Evolutionary conservation across 192 early-diverging fungal species (phyloP).

Genomic region (Umbelopsis sp.): DNA sequence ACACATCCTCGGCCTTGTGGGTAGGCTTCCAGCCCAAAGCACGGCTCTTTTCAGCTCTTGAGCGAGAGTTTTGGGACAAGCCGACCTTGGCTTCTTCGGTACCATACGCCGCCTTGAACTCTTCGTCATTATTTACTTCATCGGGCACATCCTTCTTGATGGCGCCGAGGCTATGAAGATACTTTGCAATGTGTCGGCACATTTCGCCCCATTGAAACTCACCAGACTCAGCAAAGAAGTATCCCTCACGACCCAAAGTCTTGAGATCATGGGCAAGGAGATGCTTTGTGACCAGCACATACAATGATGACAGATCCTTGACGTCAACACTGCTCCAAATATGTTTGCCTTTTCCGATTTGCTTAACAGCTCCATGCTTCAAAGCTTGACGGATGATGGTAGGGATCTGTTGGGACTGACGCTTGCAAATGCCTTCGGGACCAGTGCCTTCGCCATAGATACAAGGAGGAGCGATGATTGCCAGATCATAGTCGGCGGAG

Average conservation of each 20-base stretch:
- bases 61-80: slow-evolving; percentile 12
- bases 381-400: slow-evolving; percentile 15
- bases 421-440: not conserved
- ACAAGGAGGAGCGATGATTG: slow-evolving; percentile 1
- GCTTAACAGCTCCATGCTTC: not conserved
- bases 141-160: not conserved
- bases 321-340: slow-evolving; percentile 7
- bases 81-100: not conserved
- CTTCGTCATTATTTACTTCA: not conserved
- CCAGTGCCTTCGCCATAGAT: slow-evolving; percentile 18
- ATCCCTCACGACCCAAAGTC: slow-evolving; percentile 14
- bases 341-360: slow-evolving; percentile 3
- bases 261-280: slow-evolving; percentile 20
- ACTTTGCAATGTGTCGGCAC: not conserved
- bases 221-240: slow-evolving; percentile 19
- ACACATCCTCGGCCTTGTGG: slow-evolving; percentile 9
- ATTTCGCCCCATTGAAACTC: slow-evolving; percentile 13
- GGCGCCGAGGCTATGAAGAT: not conserved
- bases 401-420: not conserved
- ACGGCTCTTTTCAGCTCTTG: not conserved
- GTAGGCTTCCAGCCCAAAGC: slow-evolving; percentile 20
- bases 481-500: slow-evolving; percentile 14
- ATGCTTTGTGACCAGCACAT: not conserved
- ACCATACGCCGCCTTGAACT: slow-evolving; percentile 2
- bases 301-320: slow-evolving; percentile 3